Percentiles rank a stretch among this genome's conserved stretches.
Conservation (phyloP, 768 basidiomycete species). For the Hygrocybe coccinea region DNA sequence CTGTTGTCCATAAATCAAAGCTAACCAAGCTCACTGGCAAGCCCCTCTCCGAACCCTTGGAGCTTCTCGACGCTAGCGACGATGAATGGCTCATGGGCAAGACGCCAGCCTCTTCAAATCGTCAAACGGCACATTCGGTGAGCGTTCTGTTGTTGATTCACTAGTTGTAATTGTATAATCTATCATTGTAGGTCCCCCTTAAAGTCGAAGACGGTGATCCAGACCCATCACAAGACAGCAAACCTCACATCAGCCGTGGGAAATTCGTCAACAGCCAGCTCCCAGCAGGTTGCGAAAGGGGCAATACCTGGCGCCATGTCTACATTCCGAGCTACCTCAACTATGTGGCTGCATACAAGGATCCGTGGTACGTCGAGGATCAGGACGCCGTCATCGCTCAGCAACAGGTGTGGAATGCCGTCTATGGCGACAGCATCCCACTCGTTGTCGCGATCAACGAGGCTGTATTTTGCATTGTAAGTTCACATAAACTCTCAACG, state of each 20-base stretch:
- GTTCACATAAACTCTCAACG: not conserved
- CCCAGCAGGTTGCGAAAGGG: constrained; percentile 1
- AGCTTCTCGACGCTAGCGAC: not conserved
- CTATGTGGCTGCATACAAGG: not conserved
- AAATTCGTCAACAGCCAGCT: not conserved
- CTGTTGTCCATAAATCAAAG: not conserved
- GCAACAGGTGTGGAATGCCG: not conserved
- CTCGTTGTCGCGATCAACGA: not conserved
- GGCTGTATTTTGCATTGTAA: not conserved
- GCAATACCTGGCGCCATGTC: not conserved
- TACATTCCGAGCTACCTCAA: constrained; percentile 5
- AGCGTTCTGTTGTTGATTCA: not conserved
- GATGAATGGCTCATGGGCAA: not conserved
- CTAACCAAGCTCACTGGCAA: not conserved
- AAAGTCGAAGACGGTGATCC: not conserved
- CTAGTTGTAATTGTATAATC: not conserved
- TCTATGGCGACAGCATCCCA: not conserved
- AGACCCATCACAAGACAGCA: not conserved
- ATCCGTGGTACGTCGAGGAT: not conserved
- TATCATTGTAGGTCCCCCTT: not conserved
- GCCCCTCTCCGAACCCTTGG: not conserved
- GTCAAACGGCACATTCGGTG: no score
- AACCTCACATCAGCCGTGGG: not conserved
- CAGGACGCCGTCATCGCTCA: not conserved
- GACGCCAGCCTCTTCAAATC: not conserved